Conservation (phyloP, 129 eudicot species). For the Centrapalus pauciflorus region DNA sequence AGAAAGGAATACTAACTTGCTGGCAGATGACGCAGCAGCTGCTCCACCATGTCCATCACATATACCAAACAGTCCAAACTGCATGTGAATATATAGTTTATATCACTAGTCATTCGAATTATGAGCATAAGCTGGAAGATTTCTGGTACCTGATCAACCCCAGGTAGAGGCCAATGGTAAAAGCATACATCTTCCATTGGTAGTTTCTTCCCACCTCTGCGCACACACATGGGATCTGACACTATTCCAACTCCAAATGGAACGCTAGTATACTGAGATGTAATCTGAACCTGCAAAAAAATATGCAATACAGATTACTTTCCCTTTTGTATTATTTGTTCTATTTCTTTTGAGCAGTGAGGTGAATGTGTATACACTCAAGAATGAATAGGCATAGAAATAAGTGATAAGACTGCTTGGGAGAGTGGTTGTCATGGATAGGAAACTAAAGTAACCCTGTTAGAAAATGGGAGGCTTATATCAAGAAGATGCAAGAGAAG, state of each 20-base stretch:
- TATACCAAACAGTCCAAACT: constrained; percentile 93
- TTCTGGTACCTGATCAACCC: constrained; percentile 64
- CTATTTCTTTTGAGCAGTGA: not conserved
- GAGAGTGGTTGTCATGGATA: not conserved
- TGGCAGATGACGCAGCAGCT: constrained; percentile 81
- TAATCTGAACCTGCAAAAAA: constrained; percentile 66
- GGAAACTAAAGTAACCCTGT: not conserved
- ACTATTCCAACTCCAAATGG: constrained; percentile 85
- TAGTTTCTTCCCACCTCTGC: constrained; percentile 90
- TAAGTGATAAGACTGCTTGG: not conserved
- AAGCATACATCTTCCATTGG: constrained; percentile 95
- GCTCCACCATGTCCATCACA: constrained; percentile 99
- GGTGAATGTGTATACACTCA: constrained; percentile 2
- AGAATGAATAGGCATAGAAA: constrained; percentile 4
- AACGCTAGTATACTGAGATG: constrained; percentile 36
- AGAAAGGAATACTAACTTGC: constrained; percentile 66
- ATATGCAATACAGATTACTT: not conserved
- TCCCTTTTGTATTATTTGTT: not conserved
- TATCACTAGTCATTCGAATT: constrained; percentile 8
- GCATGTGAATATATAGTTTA: constrained; percentile 19
- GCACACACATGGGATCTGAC: constrained; percentile 87
- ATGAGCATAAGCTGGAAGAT: constrained; percentile 6
- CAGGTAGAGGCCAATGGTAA: constrained; percentile 85
- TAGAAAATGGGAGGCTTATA: not conserved
- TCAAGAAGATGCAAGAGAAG: not conserved